phyloP scores from a whole-genome alignment of 139 green algal genomes.

The Coelastrella sp. region DNA sequence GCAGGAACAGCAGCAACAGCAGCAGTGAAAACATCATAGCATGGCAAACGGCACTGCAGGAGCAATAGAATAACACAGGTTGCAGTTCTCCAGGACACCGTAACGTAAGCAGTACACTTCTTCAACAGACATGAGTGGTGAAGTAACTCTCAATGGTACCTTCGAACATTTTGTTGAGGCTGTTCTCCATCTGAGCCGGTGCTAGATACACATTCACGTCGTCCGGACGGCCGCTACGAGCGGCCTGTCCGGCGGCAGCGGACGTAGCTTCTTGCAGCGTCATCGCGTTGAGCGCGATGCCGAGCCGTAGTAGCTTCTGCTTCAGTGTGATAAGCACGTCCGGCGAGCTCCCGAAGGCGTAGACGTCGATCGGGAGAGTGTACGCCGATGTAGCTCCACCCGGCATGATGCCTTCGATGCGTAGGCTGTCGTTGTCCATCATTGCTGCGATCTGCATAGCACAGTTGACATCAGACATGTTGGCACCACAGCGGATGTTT shows the following conservation, averaged over 20 bases:
- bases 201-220: neutral
- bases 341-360: neutral
- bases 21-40: too few species aligned
- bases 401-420: conserved; percentile 57
- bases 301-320: neutral
- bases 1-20: neutral
- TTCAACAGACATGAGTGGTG: too few species aligned
- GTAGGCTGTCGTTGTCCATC: conserved; percentile 54
- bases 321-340: conserved; percentile 13
- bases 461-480: too few species aligned
- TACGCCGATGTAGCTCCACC: neutral
- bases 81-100: too few species aligned
- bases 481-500: too few species aligned
- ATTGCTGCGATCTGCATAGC: conserved; percentile 55
- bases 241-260: neutral
- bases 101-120: too few species aligned
- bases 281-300: neutral
- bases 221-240: neutral
- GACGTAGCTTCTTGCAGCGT: neutral
- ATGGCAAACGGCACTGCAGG: too few species aligned
- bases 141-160: too few species aligned
- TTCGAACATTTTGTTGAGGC: conserved; percentile 54
- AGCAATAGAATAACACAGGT: neutral
- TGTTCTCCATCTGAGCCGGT: conserved; percentile 52
- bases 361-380: conserved; percentile 20